phyloP scores from a whole-genome alignment of 306 rosid genomes.

The Sophora flavescens region DNA sequence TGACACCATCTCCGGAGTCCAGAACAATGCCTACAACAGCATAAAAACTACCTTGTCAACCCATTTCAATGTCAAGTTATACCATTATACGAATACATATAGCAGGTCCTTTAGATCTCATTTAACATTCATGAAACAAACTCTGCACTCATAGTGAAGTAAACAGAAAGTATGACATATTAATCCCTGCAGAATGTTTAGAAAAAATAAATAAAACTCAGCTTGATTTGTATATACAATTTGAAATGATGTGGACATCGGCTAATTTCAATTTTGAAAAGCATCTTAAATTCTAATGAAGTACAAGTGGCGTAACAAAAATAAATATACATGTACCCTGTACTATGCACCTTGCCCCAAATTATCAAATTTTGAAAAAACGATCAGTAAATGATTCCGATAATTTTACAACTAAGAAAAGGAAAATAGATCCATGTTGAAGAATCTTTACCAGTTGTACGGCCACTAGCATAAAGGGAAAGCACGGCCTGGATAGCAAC shows the following conservation, averaged over 20 bases:
- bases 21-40: slow-evolving; percentile 79
- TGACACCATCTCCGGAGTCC: slow-evolving; percentile 98
- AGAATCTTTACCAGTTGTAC: slow-evolving; percentile 81
- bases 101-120: not conserved
- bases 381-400: slow-evolving; percentile 2
- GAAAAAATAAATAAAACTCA: not conserved
- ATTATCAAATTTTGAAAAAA: not conserved
- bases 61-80: not conserved
- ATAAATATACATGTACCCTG: not conserved
- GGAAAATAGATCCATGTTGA: slow-evolving; percentile 8
- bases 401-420: not conserved
- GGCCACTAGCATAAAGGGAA: slow-evolving; percentile 98
- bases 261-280: slow-evolving; percentile 1
- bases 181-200: not conserved
- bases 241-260: not conserved
- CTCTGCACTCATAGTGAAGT: not conserved
- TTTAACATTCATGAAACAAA: slow-evolving; percentile 10
- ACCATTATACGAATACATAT: not conserved
- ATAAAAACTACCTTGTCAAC: slow-evolving; percentile 13
- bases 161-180: not conserved
- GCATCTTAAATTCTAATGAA: slow-evolving; percentile 12
- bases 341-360: not conserved
- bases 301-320: not conserved
- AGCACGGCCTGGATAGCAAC: slow-evolving; percentile 59
- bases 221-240: not conserved